A percentile compares a stretch with the other conserved stretches of the same genome.
phyloP scores from a whole-genome alignment of 768 basidiomycete genomes.

The Mycena metata region DNA sequence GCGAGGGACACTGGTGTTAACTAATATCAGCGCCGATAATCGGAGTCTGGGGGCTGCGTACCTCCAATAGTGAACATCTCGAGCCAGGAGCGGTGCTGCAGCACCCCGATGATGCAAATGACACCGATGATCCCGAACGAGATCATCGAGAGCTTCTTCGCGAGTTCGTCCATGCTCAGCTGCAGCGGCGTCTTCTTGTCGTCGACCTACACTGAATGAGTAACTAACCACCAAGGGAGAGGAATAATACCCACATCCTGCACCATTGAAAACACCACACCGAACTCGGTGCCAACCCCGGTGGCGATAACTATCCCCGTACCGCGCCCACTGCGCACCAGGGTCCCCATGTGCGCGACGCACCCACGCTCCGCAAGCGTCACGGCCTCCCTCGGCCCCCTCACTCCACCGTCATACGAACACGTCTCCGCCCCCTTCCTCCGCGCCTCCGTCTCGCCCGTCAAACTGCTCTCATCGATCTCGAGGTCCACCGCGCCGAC shows the following conservation, averaged over 20 bases:
- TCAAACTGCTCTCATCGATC: slow-evolving; percentile 95
- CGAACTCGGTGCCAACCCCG: slow-evolving; percentile 92
- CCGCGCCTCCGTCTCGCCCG: slow-evolving; percentile 90
- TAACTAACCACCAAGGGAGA: background rate
- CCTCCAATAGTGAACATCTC: slow-evolving; percentile 99
- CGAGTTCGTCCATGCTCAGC: slow-evolving; percentile 95
- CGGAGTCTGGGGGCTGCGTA: slow-evolving; percentile 51
- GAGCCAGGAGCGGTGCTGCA: slow-evolving; percentile 89
- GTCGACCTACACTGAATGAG: slow-evolving; percentile 60
- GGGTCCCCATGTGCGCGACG: slow-evolving; percentile 95
- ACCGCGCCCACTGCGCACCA: slow-evolving; percentile 91
- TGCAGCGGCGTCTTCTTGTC: slow-evolving; percentile 95
- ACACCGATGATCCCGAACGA: slow-evolving; percentile 96
- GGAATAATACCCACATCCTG: slow-evolving; percentile 75
- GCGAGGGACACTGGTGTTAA: slow-evolving; percentile 85
- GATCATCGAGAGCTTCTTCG: slow-evolving; percentile 88
- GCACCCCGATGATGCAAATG: slow-evolving; percentile 91
- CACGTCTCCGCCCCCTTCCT: slow-evolving; percentile 75
- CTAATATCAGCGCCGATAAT: background rate
- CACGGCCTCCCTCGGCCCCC: slow-evolving; percentile 51
- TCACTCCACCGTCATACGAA: slow-evolving; percentile 49
- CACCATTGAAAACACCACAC: slow-evolving; percentile 98
- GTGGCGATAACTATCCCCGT: slow-evolving; percentile 89
- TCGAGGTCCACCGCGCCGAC: slow-evolving; percentile 88
- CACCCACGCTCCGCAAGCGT: slow-evolving; percentile 88